A percentile compares a stretch with the other conserved stretches of the same genome.
These are phyloP conservation scores for Scorias spongiosa DNA, from an alignment of 2,329 filamentous ascomycete species.

Conservation along the genomic window DNA sequence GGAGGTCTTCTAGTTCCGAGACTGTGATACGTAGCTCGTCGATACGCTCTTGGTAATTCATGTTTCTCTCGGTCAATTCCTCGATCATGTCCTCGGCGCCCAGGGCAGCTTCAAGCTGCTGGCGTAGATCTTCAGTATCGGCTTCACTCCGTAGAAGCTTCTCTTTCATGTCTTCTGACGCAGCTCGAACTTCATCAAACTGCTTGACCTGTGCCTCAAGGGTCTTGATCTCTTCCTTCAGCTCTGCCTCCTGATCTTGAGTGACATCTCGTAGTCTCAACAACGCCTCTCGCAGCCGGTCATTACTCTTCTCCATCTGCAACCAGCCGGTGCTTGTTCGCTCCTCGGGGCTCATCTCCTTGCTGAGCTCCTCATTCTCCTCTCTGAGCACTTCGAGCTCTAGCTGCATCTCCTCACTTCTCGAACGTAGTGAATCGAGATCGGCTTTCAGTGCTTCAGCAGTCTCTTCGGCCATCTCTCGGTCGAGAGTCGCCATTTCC, in stretches of 20 bases:
- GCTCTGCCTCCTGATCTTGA: constrained; percentile 67
- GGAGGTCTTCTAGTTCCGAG: constrained; percentile 74
- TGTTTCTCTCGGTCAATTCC: constrained; percentile 75
- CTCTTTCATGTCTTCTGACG: constrained; percentile 55
- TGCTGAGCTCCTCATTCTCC: constrained; percentile 70
- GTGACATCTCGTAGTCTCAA: constrained; percentile 74
- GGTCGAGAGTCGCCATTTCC: constrained; percentile 76
- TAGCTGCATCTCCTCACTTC: constrained; percentile 68
- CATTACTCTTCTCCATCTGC: constrained; percentile 81
- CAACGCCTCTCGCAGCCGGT: constrained; percentile 72
- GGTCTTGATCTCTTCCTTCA: constrained; percentile 44
- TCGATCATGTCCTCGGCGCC: constrained; percentile 91
- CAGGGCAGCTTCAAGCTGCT: constrained; percentile 78
- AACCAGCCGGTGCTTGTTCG: constrained; percentile 75
- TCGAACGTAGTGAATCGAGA: constrained; percentile 58
- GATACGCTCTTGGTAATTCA: constrained; percentile 67
- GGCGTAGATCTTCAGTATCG: constrained; percentile 68
- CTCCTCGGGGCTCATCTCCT: constrained; percentile 80
- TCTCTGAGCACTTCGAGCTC: constrained; percentile 77
- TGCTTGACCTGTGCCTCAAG: constrained; percentile 28
- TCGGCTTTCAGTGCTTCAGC: constrained; percentile 71
- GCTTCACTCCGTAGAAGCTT: constrained; percentile 58
- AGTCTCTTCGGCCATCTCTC: constrained; percentile 92
- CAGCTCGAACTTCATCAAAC: constrained; percentile 32
- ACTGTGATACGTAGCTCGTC: constrained; percentile 69